Evolutionary conservation across 2,329 filamentous ascomycete genomes (phyloP).

Genomic region (Cladobotryum protrusum): DNA sequence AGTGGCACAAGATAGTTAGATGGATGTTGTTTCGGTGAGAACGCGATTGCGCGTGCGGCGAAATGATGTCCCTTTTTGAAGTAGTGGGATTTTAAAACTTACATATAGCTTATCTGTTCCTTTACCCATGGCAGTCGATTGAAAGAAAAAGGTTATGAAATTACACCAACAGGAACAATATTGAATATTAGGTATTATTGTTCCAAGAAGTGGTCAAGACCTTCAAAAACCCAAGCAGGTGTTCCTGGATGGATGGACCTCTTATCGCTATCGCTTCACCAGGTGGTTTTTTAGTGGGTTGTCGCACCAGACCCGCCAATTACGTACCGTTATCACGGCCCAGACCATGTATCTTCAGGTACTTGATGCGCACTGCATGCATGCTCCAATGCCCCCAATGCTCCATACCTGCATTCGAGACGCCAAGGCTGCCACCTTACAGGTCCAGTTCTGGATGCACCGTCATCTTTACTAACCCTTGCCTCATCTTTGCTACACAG

Average conservation of each 20-base stretch:
- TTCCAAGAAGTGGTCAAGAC: not conserved
- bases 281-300: not conserved
- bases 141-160: not conserved
- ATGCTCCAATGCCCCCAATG: too few relatives aligned
- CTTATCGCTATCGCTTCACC: slow-evolving; percentile 13
- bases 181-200: not conserved
- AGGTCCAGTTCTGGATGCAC: not conserved
- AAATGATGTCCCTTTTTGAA: not conserved
- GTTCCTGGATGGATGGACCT: not conserved
- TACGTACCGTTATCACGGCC: slow-evolving; percentile 4
- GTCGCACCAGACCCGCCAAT: not conserved
- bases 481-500: too few relatives aligned
- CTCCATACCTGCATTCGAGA: not conserved
- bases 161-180: too few relatives aligned
- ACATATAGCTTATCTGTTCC: slow-evolving; percentile 43
- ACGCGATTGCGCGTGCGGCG: not conserved
- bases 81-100: slow-evolving; percentile 13
- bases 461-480: not conserved
- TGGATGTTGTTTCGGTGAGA: not conserved
- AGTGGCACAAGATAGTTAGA: not conserved
- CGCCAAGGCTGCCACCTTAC: slow-evolving; percentile 9
- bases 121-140: slow-evolving; percentile 30
- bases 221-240: not conserved
- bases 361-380: slow-evolving; percentile 3
- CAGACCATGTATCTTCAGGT: slow-evolving; percentile 5